Evolutionary conservation across 495 filamentous ascomycete species (phyloP), one percentile per base, ranked within the genome.

Genomic region (Talaromyces trachyspermus): DNA sequence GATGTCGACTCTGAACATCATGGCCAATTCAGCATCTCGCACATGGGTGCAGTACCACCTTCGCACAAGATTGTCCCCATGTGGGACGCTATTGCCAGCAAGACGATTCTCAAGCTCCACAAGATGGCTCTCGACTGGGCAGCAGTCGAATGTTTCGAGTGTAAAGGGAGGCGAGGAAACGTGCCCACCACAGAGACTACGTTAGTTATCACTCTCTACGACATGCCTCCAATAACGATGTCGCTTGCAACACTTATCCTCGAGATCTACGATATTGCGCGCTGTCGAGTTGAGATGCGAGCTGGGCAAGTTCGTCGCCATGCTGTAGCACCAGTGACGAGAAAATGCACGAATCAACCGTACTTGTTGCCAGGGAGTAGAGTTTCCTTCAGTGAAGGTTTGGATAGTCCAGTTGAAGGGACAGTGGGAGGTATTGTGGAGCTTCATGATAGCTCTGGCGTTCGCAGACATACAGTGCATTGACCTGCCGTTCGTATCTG

Each of bases 61-160:
- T 38, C 35, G 9, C n/a, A n/a, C n/a, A n/a, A 22, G 35, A 30
- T 44, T 14, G 27, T 20, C 11, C 12, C 26, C 42, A 44, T 7
- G 17, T 44, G 42, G 42, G 17, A 26, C 7, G 12, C 14, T 32
- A 15, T 27, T 2, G 27, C 25, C 7, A 15, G 11, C 12, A 30
- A 15, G 11, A n/a, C 32, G 6, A 33, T 44, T 23, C 10, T 19
- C 25, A 30, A 19, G 9, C 24, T 44, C 0, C 6, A 44, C 2
- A 6, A 27, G 11, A 18, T 27, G 15, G 5, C 8, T 6, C 4
- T 44, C 12, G 42, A 44, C 17, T 44, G 42, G 42, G 42, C 42
- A 9, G n/a, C 42, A 2, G 42, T 44, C 9, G 42, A 44, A n/a
- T 44, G 42, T 10, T 44, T 44, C 42, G 9, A 44, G 2, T 18